phyloP scores from a whole-genome alignment of 805 yeast species.

The Saccharomycopsis selenospora region DNA sequence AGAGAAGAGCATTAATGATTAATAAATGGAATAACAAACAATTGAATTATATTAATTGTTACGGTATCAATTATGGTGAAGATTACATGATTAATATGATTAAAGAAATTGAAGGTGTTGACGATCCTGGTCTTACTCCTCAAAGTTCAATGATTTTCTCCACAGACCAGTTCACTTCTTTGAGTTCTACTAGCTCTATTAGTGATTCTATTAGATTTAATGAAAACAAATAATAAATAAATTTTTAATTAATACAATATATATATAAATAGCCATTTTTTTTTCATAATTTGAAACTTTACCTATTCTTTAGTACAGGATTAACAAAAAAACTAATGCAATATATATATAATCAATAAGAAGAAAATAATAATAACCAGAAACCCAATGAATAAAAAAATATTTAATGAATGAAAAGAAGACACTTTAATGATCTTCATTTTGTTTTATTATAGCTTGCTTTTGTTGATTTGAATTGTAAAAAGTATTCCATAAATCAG shows the following conservation, averaged over 20 bases:
- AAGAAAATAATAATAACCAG: too few species aligned
- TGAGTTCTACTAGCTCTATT: background rate
- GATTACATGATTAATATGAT: constrained; percentile 49
- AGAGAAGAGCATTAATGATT: constrained; percentile 67
- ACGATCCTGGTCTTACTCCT: background rate
- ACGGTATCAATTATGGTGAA: constrained; percentile 63
- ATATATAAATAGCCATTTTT: too few species aligned
- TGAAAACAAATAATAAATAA: too few species aligned
- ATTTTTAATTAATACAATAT: too few species aligned
- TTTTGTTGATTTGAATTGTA: constrained; percentile 13
- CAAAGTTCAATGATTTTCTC: background rate
- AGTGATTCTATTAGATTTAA: too few species aligned
- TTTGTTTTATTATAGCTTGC: background rate
- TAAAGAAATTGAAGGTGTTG: constrained; percentile 40
- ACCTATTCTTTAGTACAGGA: too few species aligned
- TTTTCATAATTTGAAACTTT: too few species aligned
- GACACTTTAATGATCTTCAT: too few species aligned
- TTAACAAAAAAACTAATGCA: too few species aligned
- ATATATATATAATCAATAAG: too few species aligned
- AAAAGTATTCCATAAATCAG: constrained; percentile 19
- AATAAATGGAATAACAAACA: constrained; percentile 46
- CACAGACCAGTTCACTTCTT: background rate
- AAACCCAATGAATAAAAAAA: too few species aligned
- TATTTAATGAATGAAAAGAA: too few species aligned
- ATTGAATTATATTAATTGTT: constrained; percentile 36